phyloP scores from a whole-genome alignment of 805 yeast genomes.

The Yamadazyma nakazawae region DNA sequence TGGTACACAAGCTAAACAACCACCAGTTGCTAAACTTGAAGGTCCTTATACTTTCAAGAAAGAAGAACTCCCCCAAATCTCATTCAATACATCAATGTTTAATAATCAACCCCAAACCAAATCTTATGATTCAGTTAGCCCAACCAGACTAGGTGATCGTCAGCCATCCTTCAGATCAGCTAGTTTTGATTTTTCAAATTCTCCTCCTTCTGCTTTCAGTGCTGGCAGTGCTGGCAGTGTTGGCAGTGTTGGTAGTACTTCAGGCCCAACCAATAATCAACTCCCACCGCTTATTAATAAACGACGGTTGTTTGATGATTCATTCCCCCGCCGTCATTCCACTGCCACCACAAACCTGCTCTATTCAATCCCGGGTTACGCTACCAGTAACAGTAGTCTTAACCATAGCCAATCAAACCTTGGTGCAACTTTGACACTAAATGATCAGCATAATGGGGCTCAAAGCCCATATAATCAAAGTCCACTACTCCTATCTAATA shows the following conservation, averaged over 20 bases:
- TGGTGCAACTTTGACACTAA: conserved; percentile 3
- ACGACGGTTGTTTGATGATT: conserved; percentile 27
- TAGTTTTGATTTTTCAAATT: conserved; percentile 21
- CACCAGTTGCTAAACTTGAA: background rate
- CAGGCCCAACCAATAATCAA: background rate
- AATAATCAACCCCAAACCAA: conserved; percentile 13
- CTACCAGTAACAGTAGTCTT: conserved; percentile 4
- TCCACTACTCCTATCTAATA: conserved; percentile 26
- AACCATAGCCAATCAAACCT: conserved; percentile 21
- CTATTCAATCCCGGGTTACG: conserved; percentile 9
- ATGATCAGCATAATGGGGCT: conserved; percentile 5
- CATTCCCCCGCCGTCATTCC: conserved; percentile 21
- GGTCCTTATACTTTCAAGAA: conserved; percentile 1
- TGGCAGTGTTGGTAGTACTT: background rate
- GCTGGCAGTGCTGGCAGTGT: background rate
- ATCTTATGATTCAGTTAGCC: conserved; percentile 6
- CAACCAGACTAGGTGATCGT: conserved; percentile 5
- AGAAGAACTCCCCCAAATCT: conserved; percentile 24
- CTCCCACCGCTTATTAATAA: conserved; percentile 18
- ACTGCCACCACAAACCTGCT: conserved; percentile 20
- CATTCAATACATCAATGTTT: conserved; percentile 44
- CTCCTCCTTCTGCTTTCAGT: conserved; percentile 14
- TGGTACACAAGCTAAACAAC: too few relatives aligned
- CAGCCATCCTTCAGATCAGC: conserved; percentile 19
- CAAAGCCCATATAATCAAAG: conserved; percentile 17